These are phyloP conservation scores for Haplographium delicatum DNA, from an alignment of 495 filamentous ascomycete species.

Conservation along the genomic window DNA sequence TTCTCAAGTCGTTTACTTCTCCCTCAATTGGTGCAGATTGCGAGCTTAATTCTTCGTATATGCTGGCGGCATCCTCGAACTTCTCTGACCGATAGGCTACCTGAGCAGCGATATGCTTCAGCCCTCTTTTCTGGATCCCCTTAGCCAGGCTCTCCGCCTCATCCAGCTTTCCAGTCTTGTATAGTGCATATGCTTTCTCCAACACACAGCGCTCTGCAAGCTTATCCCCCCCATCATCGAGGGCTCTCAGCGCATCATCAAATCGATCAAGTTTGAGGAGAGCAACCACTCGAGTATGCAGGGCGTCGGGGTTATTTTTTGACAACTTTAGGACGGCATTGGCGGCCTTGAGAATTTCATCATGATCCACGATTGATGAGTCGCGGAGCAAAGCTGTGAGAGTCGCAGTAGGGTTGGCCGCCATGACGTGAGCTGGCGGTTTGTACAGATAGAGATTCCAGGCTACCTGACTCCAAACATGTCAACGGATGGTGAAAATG, in stretches of 20 bases:
- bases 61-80: constrained; percentile 62
- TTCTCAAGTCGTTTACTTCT: constrained; percentile 80
- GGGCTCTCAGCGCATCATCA: constrained; percentile 74
- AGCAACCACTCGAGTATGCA: constrained; percentile 76
- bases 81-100: constrained; percentile 80
- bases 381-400: constrained; percentile 45
- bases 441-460: too few relatives aligned
- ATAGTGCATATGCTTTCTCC: constrained; percentile 88
- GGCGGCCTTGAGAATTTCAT: constrained; percentile 63
- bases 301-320: constrained; percentile 59
- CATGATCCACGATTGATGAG: constrained; percentile 66
- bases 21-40: constrained; percentile 43
- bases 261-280: constrained; percentile 91
- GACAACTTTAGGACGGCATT: constrained; percentile 62
- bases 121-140: constrained; percentile 42
- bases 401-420: constrained; percentile 38
- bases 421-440: constrained; percentile 16
- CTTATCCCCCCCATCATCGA: constrained; percentile 64
- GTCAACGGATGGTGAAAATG: too few relatives aligned
- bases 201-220: constrained; percentile 62
- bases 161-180: constrained; percentile 73
- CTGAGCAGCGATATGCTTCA: constrained; percentile 84
- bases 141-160: constrained; percentile 56
- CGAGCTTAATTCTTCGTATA: constrained; percentile 61
- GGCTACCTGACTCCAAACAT: too few relatives aligned